phyloP scores from a whole-genome alignment of 768 basidiomycete genomes.

The Xerocomus brunneocitrinus region DNA sequence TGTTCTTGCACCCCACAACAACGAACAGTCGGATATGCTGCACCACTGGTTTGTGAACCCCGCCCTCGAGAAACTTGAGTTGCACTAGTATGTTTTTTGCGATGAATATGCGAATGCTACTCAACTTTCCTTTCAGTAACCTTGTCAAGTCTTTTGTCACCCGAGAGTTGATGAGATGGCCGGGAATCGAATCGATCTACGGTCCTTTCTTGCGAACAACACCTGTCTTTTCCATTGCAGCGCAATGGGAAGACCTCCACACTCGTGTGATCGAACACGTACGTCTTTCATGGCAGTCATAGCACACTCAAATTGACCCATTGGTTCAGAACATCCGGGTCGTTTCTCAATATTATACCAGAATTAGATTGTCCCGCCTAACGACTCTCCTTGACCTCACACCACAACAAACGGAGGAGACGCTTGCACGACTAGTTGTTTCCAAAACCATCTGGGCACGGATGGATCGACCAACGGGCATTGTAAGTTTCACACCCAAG shows the following conservation, averaged over 20 bases:
- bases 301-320: neutral
- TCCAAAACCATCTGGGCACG: constrained; percentile 91
- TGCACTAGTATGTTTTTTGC: constrained; percentile 66
- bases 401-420: constrained; percentile 78
- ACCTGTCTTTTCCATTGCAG: constrained; percentile 70
- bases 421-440: constrained; percentile 84
- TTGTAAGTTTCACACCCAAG: constrained; percentile 83
- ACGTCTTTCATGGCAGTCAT: constrained; percentile 28
- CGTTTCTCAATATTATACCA: constrained; percentile 90
- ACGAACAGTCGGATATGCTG: constrained; percentile 97
- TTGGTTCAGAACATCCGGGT: constrained; percentile 84
- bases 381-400: constrained; percentile 85
- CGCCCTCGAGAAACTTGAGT: constrained; percentile 71
- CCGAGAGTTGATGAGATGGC: constrained; percentile 94
- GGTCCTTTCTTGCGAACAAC: constrained; percentile 79
- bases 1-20: constrained; percentile 88
- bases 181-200: constrained; percentile 84
- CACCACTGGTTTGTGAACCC: constrained; percentile 81
- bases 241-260: constrained; percentile 93
- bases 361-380: constrained; percentile 80
- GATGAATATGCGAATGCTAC: neutral
- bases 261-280: constrained; percentile 96
- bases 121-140: constrained; percentile 50
- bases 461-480: constrained; percentile 85
- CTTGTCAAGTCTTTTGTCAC: constrained; percentile 93